A percentile compares a stretch with the other conserved stretches of the same genome.
These are phyloP conservation scores for Ophiostoma pallidulum DNA, from an alignment of 2,329 filamentous ascomycete species.

Conservation along the genomic window DNA sequence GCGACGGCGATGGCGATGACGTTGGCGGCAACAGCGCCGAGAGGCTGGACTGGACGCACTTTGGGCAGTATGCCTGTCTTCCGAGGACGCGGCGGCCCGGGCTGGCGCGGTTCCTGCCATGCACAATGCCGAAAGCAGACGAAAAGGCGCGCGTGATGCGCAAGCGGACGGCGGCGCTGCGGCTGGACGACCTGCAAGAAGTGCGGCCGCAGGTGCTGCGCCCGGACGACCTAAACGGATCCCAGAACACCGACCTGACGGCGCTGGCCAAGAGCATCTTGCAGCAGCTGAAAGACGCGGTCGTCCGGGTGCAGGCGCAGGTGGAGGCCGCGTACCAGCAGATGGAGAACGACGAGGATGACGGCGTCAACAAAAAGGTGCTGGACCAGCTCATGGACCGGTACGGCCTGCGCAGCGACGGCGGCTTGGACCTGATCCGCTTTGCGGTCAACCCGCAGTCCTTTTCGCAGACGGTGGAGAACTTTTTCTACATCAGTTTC, in stretches of 20 bases:
- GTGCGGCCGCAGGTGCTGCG: conserved; percentile 70
- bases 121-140: conserved; percentile 75
- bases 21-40: conserved; percentile 62
- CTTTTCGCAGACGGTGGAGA: conserved; percentile 92
- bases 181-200: conserved; percentile 57
- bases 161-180: conserved; percentile 62
- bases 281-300: conserved; percentile 44
- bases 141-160: conserved; percentile 66
- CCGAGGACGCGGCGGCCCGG: conserved; percentile 65
- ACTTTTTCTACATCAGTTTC: conserved; percentile 94
- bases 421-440: conserved; percentile 68
- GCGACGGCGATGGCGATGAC: conserved; percentile 48
- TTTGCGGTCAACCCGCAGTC: conserved; percentile 86
- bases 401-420: conserved; percentile 55
- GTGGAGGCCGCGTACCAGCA: conserved; percentile 29
- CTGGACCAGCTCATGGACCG: conserved; percentile 40
- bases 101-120: conserved; percentile 69
- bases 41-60: conserved; percentile 73
- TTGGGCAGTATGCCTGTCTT: conserved; percentile 69
- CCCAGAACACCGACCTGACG: conserved; percentile 60
- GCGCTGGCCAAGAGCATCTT: conserved; percentile 64
- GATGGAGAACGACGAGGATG: conserved; percentile 34
- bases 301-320: conserved; percentile 37
- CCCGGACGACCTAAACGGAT: conserved; percentile 61
- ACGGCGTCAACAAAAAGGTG: conserved; percentile 33